Percentiles rank a stretch among this genome's conserved stretches.
Conservation (phyloP, 169 alveolate genomes). For the Plasmodium yoelii region DNA sequence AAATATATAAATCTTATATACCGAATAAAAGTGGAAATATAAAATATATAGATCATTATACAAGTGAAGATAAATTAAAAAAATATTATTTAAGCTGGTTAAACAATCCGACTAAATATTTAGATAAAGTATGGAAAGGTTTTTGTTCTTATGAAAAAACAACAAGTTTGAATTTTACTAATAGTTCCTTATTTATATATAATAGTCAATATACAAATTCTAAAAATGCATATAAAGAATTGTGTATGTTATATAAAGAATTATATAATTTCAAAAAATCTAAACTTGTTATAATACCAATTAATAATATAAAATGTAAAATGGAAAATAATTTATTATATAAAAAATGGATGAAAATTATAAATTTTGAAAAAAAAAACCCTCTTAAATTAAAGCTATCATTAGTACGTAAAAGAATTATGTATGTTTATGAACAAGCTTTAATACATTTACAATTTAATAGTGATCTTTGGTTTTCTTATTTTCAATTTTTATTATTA, state of each 20-base stretch:
- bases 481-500: slow-evolving; percentile 82
- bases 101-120: slow-evolving; percentile 81
- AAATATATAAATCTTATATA: slow-evolving; percentile 62
- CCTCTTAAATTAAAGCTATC: slow-evolving; percentile 76
- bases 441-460: slow-evolving; percentile 78
- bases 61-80: slow-evolving; percentile 50
- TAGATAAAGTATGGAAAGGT: slow-evolving; percentile 83
- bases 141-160: slow-evolving; percentile 77
- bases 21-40: slow-evolving; percentile 26
- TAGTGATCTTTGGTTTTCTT: slow-evolving; percentile 81
- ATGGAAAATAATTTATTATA: slow-evolving; percentile 34
- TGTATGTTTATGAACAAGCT: slow-evolving; percentile 79
- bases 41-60: slow-evolving; percentile 47
- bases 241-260: slow-evolving; percentile 38
- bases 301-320: slow-evolving; percentile 68
- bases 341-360: slow-evolving; percentile 81
- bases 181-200: slow-evolving; percentile 26
- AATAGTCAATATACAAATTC: slow-evolving; percentile 56
- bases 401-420: slow-evolving; percentile 77
- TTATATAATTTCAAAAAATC: slow-evolving; percentile 66
- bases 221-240: slow-evolving; percentile 68
- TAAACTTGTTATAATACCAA: slow-evolving; percentile 73
- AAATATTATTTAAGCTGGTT: slow-evolving; percentile 77
- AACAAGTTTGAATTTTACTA: slow-evolving; percentile 31
- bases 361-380: slow-evolving; percentile 82